A percentile compares a stretch with the other conserved stretches of the same genome.
Evolutionary conservation across 495 filamentous ascomycete species (phyloP).

Genomic region (Penicillium goetzii): DNA sequence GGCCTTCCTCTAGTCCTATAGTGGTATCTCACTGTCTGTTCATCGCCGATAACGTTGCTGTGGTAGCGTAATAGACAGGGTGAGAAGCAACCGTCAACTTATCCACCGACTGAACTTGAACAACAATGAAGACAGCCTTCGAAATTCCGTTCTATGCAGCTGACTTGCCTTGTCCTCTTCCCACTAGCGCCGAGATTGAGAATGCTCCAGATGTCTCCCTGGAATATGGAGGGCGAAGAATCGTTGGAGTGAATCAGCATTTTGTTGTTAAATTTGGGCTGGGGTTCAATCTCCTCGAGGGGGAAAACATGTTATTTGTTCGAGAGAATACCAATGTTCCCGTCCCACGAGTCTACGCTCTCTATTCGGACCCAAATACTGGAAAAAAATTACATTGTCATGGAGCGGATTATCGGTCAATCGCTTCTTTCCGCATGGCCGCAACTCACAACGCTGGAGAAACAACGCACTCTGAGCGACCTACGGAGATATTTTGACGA

Average conservation of each 20-base stretch:
- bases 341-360: slow-evolving; percentile 43
- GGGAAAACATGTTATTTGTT: slow-evolving; percentile 46
- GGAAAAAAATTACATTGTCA: slow-evolving; percentile 40
- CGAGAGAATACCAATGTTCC: slow-evolving; percentile 33
- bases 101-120: too few relatives aligned
- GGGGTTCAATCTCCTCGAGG: slow-evolving; percentile 36
- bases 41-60: too few relatives aligned
- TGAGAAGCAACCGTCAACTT: too few relatives aligned
- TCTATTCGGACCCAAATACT: slow-evolving; percentile 32
- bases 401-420: slow-evolving; percentile 41
- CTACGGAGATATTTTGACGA: slow-evolving; percentile 38
- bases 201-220: slow-evolving; percentile 27
- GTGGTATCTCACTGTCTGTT: too few relatives aligned
- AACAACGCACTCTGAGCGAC: slow-evolving; percentile 32
- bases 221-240: slow-evolving; percentile 27
- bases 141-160: slow-evolving; percentile 22
- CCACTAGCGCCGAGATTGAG: slow-evolving; percentile 33
- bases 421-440: slow-evolving; percentile 39
- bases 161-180: slow-evolving; percentile 32
- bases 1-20: too few relatives aligned
- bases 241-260: slow-evolving; percentile 35
- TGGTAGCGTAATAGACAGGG: too few relatives aligned
- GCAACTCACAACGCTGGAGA: slow-evolving; percentile 30
- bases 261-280: slow-evolving; percentile 47
- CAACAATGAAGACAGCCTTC: slow-evolving; percentile 9